Evolutionary conservation across 1,139 yeast genomes (phyloP).

Genomic region (Hemisphaericaspora subhashii): DNA sequence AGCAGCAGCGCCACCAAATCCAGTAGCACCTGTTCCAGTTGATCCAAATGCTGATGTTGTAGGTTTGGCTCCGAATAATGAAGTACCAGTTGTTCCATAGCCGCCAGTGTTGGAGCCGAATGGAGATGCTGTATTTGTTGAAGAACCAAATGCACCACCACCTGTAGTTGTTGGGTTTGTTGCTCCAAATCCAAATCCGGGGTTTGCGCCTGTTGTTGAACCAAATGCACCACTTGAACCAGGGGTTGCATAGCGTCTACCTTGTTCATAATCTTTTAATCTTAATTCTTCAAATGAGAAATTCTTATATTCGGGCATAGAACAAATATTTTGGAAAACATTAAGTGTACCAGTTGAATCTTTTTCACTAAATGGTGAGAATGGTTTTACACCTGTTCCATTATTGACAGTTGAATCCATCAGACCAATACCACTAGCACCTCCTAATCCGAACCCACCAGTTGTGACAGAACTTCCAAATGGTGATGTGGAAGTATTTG

Average conservation of each 20-base stretch:
- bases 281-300: constrained; percentile 87
- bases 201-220: constrained; percentile 28
- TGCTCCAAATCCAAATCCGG: constrained; percentile 37
- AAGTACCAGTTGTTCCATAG: constrained; percentile 18
- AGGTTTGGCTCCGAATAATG: constrained; percentile 14
- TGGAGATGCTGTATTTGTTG: constrained; percentile 12
- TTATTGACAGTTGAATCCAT: constrained; percentile 46
- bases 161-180: constrained; percentile 12
- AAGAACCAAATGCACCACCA: constrained; percentile 14
- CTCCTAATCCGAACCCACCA: constrained; percentile 16
- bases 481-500: constrained; percentile 16
- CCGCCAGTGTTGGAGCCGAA: constrained; percentile 22
- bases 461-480: constrained; percentile 13
- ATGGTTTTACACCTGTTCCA: constrained; percentile 77
- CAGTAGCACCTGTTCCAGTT: constrained; percentile 6
- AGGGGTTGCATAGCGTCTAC: constrained; percentile 48
- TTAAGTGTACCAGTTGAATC: constrained; percentile 63
- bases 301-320: constrained; percentile 88
- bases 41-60: constrained; percentile 14
- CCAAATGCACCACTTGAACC: constrained; percentile 34
- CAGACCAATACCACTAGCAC: constrained; percentile 32
- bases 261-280: constrained; percentile 80
- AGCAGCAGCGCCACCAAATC: constrained; percentile 14
- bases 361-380: constrained; percentile 65
- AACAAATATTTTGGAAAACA: constrained; percentile 70